A percentile compares a stretch with the other conserved stretches of the same genome.
Conservation (phyloP, 495 filamentous ascomycete species). For the Penicillium crystallinum region DNA sequence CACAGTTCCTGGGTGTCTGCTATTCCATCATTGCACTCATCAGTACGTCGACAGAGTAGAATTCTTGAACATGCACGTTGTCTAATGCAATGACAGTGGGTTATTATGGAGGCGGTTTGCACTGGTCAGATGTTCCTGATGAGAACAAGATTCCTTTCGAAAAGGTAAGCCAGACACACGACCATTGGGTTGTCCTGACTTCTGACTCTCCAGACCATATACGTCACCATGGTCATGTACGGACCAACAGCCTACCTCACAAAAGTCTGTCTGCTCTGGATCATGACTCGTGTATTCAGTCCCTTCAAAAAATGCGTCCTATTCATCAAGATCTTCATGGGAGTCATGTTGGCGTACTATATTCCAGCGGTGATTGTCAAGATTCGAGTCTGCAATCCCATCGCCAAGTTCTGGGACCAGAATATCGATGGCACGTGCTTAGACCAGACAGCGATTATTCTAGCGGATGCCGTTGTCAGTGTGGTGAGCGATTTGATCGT, state of each 20-base stretch:
- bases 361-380: constrained; percentile 35
- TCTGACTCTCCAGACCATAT: constrained; percentile 18
- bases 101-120: constrained; percentile 23
- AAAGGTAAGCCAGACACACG: constrained; percentile 11
- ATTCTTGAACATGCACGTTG: neutral
- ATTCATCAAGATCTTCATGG: constrained; percentile 33
- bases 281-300: constrained; percentile 37
- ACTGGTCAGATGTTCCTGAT: constrained; percentile 14
- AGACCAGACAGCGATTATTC: constrained; percentile 31
- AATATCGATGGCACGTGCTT: constrained; percentile 24
- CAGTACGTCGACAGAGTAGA: constrained; percentile 14
- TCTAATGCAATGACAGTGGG: constrained; percentile 19
- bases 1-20: constrained; percentile 19
- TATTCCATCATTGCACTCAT: constrained; percentile 26
- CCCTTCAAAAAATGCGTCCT: constrained; percentile 30
- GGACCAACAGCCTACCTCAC: constrained; percentile 37
- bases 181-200: neutral
- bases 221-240: constrained; percentile 35
- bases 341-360: constrained; percentile 37
- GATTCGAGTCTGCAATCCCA: constrained; percentile 35
- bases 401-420: constrained; percentile 28
- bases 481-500: constrained; percentile 34
- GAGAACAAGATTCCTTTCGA: constrained; percentile 15
- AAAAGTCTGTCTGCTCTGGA: constrained; percentile 36
- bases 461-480: constrained; percentile 36